These are phyloP conservation scores for Petunia hybrid DNA, from an alignment of 305 asterid genomes.

Conservation along the genomic window DNA sequence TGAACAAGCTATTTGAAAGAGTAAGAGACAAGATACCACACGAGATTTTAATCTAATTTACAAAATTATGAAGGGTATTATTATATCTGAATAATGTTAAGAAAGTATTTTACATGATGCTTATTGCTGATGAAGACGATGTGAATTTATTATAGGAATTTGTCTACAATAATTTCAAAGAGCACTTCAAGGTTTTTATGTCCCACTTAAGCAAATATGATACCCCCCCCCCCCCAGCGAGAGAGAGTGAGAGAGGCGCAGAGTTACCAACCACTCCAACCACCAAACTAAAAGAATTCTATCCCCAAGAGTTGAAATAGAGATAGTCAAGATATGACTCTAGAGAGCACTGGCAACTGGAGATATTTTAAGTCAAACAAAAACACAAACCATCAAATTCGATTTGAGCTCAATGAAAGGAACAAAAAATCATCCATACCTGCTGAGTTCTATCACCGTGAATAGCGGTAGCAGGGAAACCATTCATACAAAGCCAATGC, in stretches of 20 bases:
- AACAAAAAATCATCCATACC: conserved; percentile 44
- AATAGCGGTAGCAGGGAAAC: conserved; percentile 84
- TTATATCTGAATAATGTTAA: not conserved
- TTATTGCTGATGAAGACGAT: not conserved
- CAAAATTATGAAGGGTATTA: not conserved
- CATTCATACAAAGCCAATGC: conserved; percentile 69
- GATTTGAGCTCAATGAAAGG: not conserved
- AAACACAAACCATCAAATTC: not conserved
- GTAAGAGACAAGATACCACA: not conserved
- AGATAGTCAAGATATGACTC: not conserved
- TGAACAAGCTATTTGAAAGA: conserved; percentile 5
- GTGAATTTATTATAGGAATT: not conserved
- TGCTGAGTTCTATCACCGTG: conserved; percentile 94
- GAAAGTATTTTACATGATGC: not conserved
- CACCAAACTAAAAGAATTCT: not conserved
- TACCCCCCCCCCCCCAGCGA: not conserved
- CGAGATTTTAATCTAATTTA: not conserved
- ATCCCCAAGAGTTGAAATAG: conserved; percentile 21
- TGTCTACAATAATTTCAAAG: conserved; percentile 5
- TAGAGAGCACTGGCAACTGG: not conserved
- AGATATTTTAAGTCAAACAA: not conserved
- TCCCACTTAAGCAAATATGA: not conserved
- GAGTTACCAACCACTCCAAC: not conserved
- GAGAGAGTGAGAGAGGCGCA: not conserved
- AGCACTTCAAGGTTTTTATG: not conserved